Conservation (phyloP, 2,329 filamentous ascomycete species). For the Colletotrichum lupini region DNA sequence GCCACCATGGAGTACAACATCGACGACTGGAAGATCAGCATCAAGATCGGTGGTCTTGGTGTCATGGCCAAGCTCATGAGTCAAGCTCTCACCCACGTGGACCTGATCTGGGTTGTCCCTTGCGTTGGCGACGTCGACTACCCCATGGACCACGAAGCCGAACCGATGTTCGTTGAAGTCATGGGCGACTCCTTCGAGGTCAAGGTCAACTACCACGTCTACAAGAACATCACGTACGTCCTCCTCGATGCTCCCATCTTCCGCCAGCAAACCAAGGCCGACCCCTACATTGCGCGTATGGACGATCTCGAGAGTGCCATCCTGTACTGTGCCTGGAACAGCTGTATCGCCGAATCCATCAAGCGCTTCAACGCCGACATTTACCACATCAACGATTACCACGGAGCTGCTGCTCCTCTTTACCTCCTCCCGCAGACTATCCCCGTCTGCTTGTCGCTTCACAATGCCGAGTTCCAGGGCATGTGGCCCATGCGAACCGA, state of each 20-base stretch:
- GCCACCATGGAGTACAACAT: constrained; percentile 81
- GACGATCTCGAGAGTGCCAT: constrained; percentile 76
- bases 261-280: constrained; percentile 69
- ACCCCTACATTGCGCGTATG: constrained; percentile 76
- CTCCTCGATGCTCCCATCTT: constrained; percentile 75
- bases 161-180: constrained; percentile 72
- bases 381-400: constrained; percentile 77
- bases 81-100: constrained; percentile 71
- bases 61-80: constrained; percentile 79
- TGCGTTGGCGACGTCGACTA: constrained; percentile 74
- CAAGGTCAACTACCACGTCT: constrained; percentile 70
- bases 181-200: constrained; percentile 70
- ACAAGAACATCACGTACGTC: constrained; percentile 76
- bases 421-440: constrained; percentile 73
- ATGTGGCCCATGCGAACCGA: constrained; percentile 74
- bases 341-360: constrained; percentile 73
- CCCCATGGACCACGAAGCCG: constrained; percentile 66
- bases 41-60: constrained; percentile 77
- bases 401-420: constrained; percentile 71
- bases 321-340: constrained; percentile 78
- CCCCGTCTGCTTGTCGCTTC: constrained; percentile 71
- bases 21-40: constrained; percentile 76
- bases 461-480: constrained; percentile 77
- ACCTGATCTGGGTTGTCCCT: constrained; percentile 74
- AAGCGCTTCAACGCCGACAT: constrained; percentile 71